A percentile compares a stretch with the other conserved stretches of the same genome.
These are phyloP conservation scores for Termitomyces sp. DNA, from an alignment of 768 basidiomycete genomes.

Conservation along the genomic window DNA sequence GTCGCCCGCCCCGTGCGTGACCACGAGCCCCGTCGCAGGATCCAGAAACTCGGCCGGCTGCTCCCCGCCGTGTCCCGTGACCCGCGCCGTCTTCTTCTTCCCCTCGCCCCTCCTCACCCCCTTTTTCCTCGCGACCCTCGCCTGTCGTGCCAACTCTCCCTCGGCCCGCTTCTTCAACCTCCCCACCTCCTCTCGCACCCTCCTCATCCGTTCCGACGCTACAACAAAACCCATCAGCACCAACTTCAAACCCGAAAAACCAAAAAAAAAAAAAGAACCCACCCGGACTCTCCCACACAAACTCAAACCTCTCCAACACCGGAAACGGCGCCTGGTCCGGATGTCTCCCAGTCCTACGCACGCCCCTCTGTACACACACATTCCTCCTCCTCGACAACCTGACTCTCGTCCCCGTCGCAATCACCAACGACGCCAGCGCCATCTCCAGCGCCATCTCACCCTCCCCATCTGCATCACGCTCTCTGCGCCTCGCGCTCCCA, in stretches of 20 bases:
- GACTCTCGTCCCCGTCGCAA: conserved; percentile 25
- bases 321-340: conserved; percentile 47
- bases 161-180: conserved; percentile 66
- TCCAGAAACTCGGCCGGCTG: conserved; percentile 34
- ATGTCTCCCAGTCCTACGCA: conserved; percentile 37
- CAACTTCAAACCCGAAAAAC: not conserved
- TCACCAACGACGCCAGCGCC: conserved; percentile 49
- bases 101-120: conserved; percentile 7
- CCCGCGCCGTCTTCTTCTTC: not conserved
- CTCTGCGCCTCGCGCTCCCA: conserved; percentile 22
- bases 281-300: conserved; percentile 63
- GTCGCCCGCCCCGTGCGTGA: not conserved
- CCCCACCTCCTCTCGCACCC: conserved; percentile 65
- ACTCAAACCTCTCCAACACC: conserved; percentile 46
- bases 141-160: conserved; percentile 67
- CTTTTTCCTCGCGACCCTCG: conserved; percentile 20
- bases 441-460: conserved; percentile 76
- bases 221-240: not conserved
- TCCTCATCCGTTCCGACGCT: conserved; percentile 71
- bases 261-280: conserved; percentile 38
- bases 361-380: conserved; percentile 41
- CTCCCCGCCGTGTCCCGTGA: conserved; percentile 18
- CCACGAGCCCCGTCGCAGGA: conserved; percentile 7
- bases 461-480: conserved; percentile 56
- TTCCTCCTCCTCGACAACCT: conserved; percentile 52